Evolutionary conservation across 176 grass and related monocot genomes (phyloP).

Genomic region (Puccinellia tenuiflora): DNA sequence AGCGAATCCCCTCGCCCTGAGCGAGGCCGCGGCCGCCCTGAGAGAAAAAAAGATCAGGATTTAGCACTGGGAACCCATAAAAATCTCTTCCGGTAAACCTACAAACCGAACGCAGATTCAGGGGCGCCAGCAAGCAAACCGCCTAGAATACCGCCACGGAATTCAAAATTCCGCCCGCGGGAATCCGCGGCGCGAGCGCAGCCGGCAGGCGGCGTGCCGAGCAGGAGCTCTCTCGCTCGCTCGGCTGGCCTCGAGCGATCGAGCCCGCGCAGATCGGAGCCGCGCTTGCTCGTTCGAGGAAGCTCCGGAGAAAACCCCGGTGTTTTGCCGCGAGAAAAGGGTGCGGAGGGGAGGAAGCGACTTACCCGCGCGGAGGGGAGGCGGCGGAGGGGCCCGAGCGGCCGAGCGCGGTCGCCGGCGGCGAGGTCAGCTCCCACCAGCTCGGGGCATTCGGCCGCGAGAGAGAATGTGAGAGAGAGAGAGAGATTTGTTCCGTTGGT

Average conservation of each 20-base stretch:
- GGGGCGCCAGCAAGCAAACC: neutral
- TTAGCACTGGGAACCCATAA: neutral
- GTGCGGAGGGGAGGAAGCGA: neutral
- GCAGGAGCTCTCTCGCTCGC: neutral
- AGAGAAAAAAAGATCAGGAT: neutral
- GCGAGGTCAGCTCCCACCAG: constrained; percentile 27
- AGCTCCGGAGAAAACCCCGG: neutral
- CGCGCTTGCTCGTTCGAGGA: neutral
- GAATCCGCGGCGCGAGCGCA: neutral
- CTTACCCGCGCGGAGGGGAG: neutral
- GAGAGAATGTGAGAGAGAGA: neutral
- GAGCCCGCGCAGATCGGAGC: constrained; percentile 28
- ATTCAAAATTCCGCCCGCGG: constrained; percentile 38
- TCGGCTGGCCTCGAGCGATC: neutral
- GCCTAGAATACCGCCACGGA: neutral
- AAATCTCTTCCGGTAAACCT: neutral
- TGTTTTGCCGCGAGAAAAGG: neutral
- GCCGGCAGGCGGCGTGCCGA: neutral
- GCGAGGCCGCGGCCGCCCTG: neutral
- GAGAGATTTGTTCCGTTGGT: constrained; percentile 31
- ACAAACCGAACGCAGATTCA: neutral
- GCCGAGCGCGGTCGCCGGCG: neutral
- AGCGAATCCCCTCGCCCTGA: neutral
- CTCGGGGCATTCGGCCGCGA: constrained; percentile 8
- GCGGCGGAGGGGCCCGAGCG: neutral